phyloP scores from a whole-genome alignment of 768 basidiomycete species.

The Russula emetica region DNA sequence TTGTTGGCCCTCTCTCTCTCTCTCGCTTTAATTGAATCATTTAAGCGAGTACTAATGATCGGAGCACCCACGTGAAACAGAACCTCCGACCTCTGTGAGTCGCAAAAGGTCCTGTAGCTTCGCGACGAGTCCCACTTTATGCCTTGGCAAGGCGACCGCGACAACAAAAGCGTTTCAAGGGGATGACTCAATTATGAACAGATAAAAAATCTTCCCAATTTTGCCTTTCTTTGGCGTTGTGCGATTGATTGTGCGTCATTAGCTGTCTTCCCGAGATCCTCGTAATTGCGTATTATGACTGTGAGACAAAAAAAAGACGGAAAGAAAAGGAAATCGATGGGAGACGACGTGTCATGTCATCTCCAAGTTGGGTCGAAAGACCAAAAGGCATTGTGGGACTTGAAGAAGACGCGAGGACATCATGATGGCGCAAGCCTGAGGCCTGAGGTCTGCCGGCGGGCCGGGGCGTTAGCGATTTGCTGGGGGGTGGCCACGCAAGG shows the following conservation, averaged over 20 bases:
- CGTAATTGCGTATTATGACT: neutral
- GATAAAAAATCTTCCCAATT: neutral
- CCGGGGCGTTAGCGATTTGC: too few species aligned
- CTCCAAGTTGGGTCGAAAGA: neutral
- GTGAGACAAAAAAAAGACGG: neutral
- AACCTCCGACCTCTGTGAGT: neutral
- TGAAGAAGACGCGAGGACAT: neutral
- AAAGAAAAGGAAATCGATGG: neutral
- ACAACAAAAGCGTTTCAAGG: slow-evolving; percentile 6
- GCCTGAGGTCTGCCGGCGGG: too few species aligned
- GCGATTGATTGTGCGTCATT: neutral
- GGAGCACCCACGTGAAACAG: neutral
- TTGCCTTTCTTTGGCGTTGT: neutral
- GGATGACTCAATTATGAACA: neutral
- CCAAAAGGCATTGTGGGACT: neutral
- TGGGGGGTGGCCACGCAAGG: too few species aligned
- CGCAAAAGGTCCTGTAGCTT: neutral
- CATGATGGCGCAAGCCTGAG: too few species aligned
- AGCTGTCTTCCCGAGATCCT: neutral
- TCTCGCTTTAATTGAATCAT: neutral
- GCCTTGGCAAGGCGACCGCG: neutral
- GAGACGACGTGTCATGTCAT: neutral
- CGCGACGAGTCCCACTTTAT: neutral
- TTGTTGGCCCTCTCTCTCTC: neutral
- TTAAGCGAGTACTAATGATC: slow-evolving; percentile 1